Conservation (phyloP, 257 asterid genomes). For the Jasminum sambac region DNA sequence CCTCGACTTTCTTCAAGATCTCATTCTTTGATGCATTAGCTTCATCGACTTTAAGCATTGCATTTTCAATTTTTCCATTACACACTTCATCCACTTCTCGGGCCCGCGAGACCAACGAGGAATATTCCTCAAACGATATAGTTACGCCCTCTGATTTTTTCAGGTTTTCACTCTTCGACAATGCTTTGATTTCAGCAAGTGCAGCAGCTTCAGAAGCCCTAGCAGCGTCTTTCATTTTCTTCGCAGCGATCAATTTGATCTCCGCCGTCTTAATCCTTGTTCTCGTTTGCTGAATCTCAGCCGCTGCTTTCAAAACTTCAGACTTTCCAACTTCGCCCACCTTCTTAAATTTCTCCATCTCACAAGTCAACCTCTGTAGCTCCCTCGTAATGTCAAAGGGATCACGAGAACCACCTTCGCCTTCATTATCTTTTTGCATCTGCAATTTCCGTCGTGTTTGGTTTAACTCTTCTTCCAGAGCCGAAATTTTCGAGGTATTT, state of each 20-base stretch:
- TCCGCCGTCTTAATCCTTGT: constrained; percentile 63
- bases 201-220: constrained; percentile 82
- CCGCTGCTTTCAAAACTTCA: constrained; percentile 54
- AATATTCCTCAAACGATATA: constrained; percentile 66
- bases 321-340: constrained; percentile 67
- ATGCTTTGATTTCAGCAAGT: constrained; percentile 73
- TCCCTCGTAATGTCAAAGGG: constrained; percentile 49
- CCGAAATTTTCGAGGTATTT: constrained; percentile 47
- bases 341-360: constrained; percentile 65
- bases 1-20: constrained; percentile 72
- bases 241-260: constrained; percentile 73
- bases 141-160: constrained; percentile 45
- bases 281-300: constrained; percentile 73
- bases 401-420: constrained; percentile 27
- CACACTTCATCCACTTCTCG: constrained; percentile 59
- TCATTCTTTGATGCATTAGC: constrained; percentile 55
- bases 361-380: constrained; percentile 66
- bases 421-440: constrained; percentile 35
- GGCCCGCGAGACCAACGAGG: constrained; percentile 59
- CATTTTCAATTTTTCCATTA: constrained; percentile 44
- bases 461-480: constrained; percentile 64
- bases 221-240: constrained; percentile 88
- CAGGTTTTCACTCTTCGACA: constrained; percentile 35
- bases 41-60: constrained; percentile 56
- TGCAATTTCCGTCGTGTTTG: constrained; percentile 45